Base-by-base conservation (phyloP, 2,329 filamentous ascomycete species). In the Fusarium mexicanum region DNA sequence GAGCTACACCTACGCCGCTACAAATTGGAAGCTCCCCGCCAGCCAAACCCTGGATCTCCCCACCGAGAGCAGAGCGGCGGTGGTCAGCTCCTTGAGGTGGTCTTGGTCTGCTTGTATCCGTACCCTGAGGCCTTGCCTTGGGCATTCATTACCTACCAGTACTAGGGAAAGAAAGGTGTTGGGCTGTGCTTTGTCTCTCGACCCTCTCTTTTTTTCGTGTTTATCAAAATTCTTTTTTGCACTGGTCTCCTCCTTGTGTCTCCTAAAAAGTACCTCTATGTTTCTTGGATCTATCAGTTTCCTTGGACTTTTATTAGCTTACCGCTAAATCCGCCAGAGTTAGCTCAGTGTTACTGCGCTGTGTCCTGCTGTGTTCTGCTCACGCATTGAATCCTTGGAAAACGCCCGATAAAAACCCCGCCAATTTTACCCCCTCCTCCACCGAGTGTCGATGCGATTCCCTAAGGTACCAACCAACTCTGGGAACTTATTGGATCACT, bases 401-500 rank as follows among this genome's bases (percentile, higher is more conserved):
- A 76, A 74, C 76, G 73, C 67, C 43, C 55, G 55, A 59, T 50
- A 77, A 69, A 80, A 79, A 74, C 77, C 79, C 77, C 78, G 77
- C 74, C 72, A 78, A 69, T 63, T 67, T 64, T 69, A 72, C 48
- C 66, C 64, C 69, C 71, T 68, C 53, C 41, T 37, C 66, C 61
- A 57, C 67, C 61, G 62, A 74, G 69, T 71, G 71, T 76, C 78
- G 67, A 74, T 74, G 74, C 46, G 58, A 65, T 65, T 65, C 59
- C 58, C 61, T 57, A 22, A 38, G 41, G 61, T 47, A 43, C 77
- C 78, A 59, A 54, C 37, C 48, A 55, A 38, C 51, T 55, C 35
- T 55, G 29, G 51, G 51, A 55, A 54, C 35, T 54, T 40, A 40
- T 59, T 47, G 59, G 29, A 75, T 80, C 78, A 81, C 81, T 82